Percentiles rank a stretch among this genome's conserved stretches.
phyloP scores from a whole-genome alignment of 176 grass and related monocot genomes.

The Triticum dicoccoides region DNA sequence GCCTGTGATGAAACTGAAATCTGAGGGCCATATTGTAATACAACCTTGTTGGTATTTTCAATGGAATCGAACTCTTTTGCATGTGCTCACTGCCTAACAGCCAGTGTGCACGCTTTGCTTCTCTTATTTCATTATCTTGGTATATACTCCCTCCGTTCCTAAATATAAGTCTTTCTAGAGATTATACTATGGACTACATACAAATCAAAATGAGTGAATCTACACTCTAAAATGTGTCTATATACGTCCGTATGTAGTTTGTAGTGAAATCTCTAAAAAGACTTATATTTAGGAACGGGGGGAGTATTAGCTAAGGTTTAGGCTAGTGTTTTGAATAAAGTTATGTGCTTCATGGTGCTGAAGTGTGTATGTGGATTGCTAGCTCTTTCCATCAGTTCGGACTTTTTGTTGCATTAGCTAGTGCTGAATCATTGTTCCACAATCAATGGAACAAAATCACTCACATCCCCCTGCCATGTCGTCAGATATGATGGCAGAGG shows the following conservation, averaged over 20 bases:
- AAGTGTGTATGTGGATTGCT: no score
- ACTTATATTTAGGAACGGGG: no score
- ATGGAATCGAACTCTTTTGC: background rate
- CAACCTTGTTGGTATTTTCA: background rate
- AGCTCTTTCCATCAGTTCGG: no score
- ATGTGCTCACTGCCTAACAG: background rate
- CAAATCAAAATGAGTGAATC: no score
- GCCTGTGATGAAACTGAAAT: conserved; percentile 7
- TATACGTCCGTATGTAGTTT: no score
- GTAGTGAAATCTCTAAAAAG: no score
- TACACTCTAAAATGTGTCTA: no score
- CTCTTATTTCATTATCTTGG: background rate
- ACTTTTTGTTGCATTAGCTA: no score
- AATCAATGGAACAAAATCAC: background rate
- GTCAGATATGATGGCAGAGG: background rate
- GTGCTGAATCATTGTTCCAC: background rate
- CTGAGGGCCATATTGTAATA: background rate
- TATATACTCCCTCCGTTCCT: background rate
- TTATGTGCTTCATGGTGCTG: background rate
- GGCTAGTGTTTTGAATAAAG: background rate
- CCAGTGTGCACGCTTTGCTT: background rate
- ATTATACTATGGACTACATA: no score
- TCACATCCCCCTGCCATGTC: background rate
- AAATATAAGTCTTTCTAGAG: no score
- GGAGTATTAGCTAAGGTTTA: background rate